Conservation (phyloP, 2,329 filamentous ascomycete genomes). For the Beauveria rudraprayagi region DNA sequence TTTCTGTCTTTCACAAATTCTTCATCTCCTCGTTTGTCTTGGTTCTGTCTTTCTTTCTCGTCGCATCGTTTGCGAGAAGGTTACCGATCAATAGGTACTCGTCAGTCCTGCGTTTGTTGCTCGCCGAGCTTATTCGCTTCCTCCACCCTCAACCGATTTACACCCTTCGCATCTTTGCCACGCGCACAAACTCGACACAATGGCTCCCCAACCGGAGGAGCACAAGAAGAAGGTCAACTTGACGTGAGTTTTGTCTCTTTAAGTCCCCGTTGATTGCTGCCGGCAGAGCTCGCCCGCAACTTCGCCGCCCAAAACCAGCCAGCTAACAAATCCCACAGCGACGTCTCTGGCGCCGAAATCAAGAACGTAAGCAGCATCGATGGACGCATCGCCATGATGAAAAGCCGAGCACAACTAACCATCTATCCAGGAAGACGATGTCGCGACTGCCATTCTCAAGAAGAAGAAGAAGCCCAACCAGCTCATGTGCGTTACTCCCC, state of each 20-base stretch:
- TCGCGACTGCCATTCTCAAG: constrained; percentile 92
- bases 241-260: constrained; percentile 48
- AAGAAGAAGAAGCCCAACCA: constrained; percentile 99
- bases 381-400: constrained; percentile 16
- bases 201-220: constrained; percentile 61
- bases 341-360: constrained; percentile 80
- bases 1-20: not conserved
- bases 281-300: not conserved
- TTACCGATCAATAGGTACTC: not conserved
- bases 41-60: not conserved
- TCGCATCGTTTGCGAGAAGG: constrained; percentile 1
- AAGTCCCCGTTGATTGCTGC: not conserved
- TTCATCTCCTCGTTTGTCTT: not conserved
- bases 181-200: constrained; percentile 37
- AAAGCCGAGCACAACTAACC: constrained; percentile 23
- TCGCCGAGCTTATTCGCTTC: constrained; percentile 9
- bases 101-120: constrained; percentile 7
- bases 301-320: not conserved
- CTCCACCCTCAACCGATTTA: constrained; percentile 18
- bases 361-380: constrained; percentile 58
- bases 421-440: constrained; percentile 67
- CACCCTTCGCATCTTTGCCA: constrained; percentile 17
- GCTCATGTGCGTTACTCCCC: constrained; percentile 63
- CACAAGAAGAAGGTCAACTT: constrained; percentile 79
- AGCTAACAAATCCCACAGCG: constrained; percentile 49